Conservation (phyloP, 352 stramenopile genomes). For the Paralagenidium karlingii region DNA sequence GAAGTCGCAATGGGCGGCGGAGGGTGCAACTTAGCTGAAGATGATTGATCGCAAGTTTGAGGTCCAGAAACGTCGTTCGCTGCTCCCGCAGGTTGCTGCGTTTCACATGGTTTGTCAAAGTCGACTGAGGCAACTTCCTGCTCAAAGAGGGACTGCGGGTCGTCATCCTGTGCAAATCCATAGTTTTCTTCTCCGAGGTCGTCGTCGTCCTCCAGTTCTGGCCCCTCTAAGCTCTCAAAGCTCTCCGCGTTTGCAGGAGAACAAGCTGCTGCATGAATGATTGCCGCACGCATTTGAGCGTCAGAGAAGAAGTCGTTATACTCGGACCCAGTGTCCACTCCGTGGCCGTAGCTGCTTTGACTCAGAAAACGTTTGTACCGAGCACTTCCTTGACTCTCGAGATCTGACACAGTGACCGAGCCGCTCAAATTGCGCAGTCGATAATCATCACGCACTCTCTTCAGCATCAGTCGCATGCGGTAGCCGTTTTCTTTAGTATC, state of each 20-base stretch:
- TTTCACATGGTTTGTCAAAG: neutral
- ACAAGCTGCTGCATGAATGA: conserved; percentile 46
- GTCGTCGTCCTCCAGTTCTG: conserved; percentile 22
- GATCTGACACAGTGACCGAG: conserved; percentile 26
- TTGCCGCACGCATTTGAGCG: conserved; percentile 64
- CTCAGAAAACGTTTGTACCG: conserved; percentile 13
- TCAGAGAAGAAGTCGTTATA: conserved; percentile 69
- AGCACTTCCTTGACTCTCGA: conserved; percentile 12
- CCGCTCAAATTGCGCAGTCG: conserved; percentile 53
- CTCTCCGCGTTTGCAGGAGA: conserved; percentile 42
- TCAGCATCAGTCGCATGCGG: conserved; percentile 66
- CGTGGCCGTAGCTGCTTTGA: conserved; percentile 31
- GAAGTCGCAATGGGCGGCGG: conserved; percentile 7
- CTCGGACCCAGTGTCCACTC: conserved; percentile 63
- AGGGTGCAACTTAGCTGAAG: neutral
- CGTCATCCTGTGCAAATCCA: too few species aligned
- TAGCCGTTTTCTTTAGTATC: conserved; percentile 49
- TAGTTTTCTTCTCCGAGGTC: conserved; percentile 16
- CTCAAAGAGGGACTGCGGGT: too few species aligned
- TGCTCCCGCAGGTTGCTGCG: too few species aligned
- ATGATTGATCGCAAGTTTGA: too few species aligned
- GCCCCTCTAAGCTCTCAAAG: conserved; percentile 30
- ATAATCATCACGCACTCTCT: conserved; percentile 47
- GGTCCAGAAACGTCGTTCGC: too few species aligned
- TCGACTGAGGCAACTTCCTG: conserved; percentile 12